Conservation (phyloP, 2,329 filamentous ascomycete genomes). For the Arthrobotrys sinensis region DNA sequence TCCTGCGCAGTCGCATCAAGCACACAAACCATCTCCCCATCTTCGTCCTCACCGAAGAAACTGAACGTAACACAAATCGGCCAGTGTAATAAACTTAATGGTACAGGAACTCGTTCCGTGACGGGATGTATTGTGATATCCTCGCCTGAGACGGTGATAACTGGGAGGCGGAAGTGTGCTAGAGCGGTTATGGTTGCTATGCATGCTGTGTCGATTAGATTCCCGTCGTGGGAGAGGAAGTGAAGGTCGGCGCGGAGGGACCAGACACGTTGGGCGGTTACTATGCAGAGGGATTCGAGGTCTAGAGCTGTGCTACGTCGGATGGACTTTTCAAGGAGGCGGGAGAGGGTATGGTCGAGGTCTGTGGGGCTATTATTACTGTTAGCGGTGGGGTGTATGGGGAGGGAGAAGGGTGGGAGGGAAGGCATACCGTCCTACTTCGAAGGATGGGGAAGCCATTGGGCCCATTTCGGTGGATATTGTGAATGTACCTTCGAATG, state of each 20-base stretch:
- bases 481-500: conserved; percentile 94
- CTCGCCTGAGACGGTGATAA: conserved; percentile 88
- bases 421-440: conserved; percentile 78
- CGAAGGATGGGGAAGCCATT: conserved; percentile 91
- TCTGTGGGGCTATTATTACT: conserved; percentile 77
- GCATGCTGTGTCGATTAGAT: conserved; percentile 87
- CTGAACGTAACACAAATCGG: conserved; percentile 93
- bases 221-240: conserved; percentile 90
- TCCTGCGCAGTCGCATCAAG: conserved; percentile 82
- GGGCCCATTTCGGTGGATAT: conserved; percentile 92
- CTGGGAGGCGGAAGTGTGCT: conserved; percentile 90
- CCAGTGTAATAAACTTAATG: conserved; percentile 90
- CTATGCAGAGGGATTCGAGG: conserved; percentile 93
- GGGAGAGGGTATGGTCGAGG: conserved; percentile 86
- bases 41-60: conserved; percentile 76
- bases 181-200: conserved; percentile 89
- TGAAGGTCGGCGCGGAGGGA: conserved; percentile 92
- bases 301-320: conserved; percentile 92
- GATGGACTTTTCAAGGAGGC: conserved; percentile 92
- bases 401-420: conserved; percentile 15
- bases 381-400: conserved; percentile 61
- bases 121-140: conserved; percentile 86
- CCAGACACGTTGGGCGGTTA: conserved; percentile 93
- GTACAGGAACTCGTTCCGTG: conserved; percentile 89
- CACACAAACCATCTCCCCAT: conserved; percentile 76